Conservation (phyloP, 2,329 filamentous ascomycete genomes). For the Pezicula radicicola region DNA sequence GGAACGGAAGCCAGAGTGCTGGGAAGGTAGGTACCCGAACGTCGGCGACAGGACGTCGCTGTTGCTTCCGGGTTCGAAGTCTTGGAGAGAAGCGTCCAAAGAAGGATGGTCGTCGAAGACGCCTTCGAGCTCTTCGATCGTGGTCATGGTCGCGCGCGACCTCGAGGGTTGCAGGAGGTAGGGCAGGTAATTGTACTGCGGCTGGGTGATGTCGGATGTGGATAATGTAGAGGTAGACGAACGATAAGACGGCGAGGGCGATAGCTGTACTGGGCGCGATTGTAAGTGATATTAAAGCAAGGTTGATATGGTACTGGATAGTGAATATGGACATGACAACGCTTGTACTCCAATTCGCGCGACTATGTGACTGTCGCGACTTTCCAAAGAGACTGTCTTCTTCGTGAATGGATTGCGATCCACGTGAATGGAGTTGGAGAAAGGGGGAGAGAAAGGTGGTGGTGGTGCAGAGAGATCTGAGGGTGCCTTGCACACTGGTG, state of each 20-base stretch:
- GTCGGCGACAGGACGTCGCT: conserved; percentile 16
- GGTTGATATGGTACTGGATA: conserved; percentile 28
- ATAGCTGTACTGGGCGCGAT: conserved; percentile 27
- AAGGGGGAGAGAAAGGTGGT: too few relatives aligned
- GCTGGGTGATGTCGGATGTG: conserved; percentile 17
- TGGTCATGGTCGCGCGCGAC: conserved; percentile 15
- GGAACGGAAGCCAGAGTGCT: conserved; percentile 63
- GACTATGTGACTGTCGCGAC: too few relatives aligned
- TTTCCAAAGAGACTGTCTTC: too few relatives aligned
- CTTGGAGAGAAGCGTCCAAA: conserved; percentile 57
- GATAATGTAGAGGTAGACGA: conserved; percentile 26
- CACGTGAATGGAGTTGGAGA: too few relatives aligned
- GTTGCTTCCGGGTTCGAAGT: conserved; percentile 53
- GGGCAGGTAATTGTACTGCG: conserved; percentile 11
- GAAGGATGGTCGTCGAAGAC: conserved; percentile 57
- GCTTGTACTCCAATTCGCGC: too few relatives aligned
- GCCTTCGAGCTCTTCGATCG: conserved; percentile 43
- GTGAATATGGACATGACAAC: conserved; percentile 26
- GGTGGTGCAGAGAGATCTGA: too few relatives aligned
- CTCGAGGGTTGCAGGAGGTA: neutral
- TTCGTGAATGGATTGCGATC: too few relatives aligned
- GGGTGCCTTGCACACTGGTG: neutral
- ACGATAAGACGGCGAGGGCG: conserved; percentile 19
- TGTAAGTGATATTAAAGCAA: conserved; percentile 26
- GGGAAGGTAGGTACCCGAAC: conserved; percentile 47